Evolutionary conservation across 495 filamentous ascomycete species (phyloP).

Genomic region (Podospora didyma): DNA sequence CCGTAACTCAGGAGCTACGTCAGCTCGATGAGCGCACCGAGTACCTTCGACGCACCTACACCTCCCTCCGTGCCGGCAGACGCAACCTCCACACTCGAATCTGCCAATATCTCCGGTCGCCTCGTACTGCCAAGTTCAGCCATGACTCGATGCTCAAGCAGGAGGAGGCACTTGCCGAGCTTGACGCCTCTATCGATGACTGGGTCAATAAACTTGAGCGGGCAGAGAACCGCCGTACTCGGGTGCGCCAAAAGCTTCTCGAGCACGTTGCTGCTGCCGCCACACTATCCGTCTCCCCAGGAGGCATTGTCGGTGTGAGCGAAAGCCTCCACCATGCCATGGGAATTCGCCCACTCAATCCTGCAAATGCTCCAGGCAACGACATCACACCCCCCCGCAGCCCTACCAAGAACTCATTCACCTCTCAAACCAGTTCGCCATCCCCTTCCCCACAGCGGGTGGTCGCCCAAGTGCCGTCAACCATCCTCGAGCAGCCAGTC

Average conservation of each 20-base stretch:
- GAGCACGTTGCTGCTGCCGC: slow-evolving; percentile 66
- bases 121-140: slow-evolving; percentile 59
- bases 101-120: slow-evolving; percentile 62
- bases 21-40: slow-evolving; percentile 67
- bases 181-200: slow-evolving; percentile 70
- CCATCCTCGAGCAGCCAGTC: slow-evolving; percentile 41
- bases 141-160: slow-evolving; percentile 68
- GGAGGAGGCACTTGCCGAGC: slow-evolving; percentile 66
- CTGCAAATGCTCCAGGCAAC: slow-evolving; percentile 29
- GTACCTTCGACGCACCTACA: slow-evolving; percentile 66
- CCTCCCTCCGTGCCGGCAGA: slow-evolving; percentile 61
- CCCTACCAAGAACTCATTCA: slow-evolving; percentile 34
- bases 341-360: slow-evolving; percentile 31
- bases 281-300: slow-evolving; percentile 31
- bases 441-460: slow-evolving; percentile 43
- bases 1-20: slow-evolving; percentile 52
- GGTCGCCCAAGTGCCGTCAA: slow-evolving; percentile 45
- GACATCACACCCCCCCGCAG: slow-evolving; percentile 47
- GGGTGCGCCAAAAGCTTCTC: slow-evolving; percentile 70
- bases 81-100: slow-evolving; percentile 66
- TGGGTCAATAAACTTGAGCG: slow-evolving; percentile 70
- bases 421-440: slow-evolving; percentile 21
- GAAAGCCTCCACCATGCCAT: slow-evolving; percentile 40
- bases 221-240: slow-evolving; percentile 66
- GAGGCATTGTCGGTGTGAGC: slow-evolving; percentile 30